A percentile compares a stretch with the other conserved stretches of the same genome.
These are phyloP conservation scores for Carex scoparia DNA, from an alignment of 176 grass and related monocot genomes.

Conservation along the genomic window DNA sequence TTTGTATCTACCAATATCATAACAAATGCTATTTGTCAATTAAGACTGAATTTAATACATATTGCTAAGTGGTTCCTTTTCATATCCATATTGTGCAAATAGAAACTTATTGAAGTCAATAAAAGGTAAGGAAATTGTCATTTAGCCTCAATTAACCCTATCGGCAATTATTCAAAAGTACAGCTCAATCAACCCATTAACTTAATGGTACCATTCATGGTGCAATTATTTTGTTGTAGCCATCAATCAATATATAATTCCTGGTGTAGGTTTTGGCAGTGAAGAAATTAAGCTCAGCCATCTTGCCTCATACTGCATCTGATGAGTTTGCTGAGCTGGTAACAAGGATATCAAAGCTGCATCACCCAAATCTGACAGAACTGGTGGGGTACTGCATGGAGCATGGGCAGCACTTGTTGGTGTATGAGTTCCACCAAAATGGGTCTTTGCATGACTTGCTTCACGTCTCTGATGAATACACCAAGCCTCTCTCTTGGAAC, in stretches of 20 bases:
- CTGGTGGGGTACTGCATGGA: conserved; percentile 93
- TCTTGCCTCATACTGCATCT: conserved; percentile 64
- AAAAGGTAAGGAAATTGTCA: background rate
- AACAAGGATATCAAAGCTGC: conserved; percentile 56
- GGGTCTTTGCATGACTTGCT: conserved; percentile 87
- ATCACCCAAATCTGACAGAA: conserved; percentile 75
- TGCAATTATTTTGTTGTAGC: background rate
- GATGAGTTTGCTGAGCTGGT: conserved; percentile 86
- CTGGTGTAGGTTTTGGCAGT: conserved; percentile 70
- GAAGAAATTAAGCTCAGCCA: conserved; percentile 76
- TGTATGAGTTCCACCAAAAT: conserved; percentile 82
- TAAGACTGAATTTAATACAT: background rate
- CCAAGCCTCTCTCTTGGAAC: conserved; percentile 83
- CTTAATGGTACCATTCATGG: background rate
- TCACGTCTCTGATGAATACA: conserved; percentile 76
- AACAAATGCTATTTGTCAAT: background rate
- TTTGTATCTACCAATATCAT: background rate
- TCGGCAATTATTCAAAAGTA: background rate
- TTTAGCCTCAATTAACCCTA: background rate
- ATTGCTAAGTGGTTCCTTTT: background rate
- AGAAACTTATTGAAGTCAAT: background rate
- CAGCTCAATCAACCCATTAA: background rate
- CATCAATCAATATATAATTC: conserved; percentile 31
- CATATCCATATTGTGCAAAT: background rate
- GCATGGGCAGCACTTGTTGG: conserved; percentile 83